Conservation (phyloP, 441 rosid species). For the Syzygium malaccense region DNA sequence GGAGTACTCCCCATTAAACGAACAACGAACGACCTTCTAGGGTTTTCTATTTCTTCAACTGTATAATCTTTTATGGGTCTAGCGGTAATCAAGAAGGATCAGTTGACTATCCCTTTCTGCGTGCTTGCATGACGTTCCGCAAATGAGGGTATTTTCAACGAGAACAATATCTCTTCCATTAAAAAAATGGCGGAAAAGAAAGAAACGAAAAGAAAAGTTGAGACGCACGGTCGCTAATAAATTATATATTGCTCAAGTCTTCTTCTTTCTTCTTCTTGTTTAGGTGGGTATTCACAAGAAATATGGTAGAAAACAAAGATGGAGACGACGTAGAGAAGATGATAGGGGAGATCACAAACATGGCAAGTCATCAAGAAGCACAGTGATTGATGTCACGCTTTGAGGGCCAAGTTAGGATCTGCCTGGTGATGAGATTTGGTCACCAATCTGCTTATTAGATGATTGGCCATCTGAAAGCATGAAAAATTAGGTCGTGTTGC, state of each 20-base stretch:
- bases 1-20: not conserved
- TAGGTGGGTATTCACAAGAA: not conserved
- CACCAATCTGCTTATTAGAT: not conserved
- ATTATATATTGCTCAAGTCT: not conserved
- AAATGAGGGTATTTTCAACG: conserved; percentile 24
- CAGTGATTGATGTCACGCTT: not conserved
- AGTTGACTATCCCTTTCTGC: not conserved
- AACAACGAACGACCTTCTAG: not conserved
- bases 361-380: not conserved
- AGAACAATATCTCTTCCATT: conserved; percentile 12
- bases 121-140: not conserved
- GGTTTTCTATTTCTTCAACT: not conserved
- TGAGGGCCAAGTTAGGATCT: not conserved
- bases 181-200: not conserved
- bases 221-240: not conserved
- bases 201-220: too few relatives aligned
- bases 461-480: not conserved
- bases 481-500: not conserved
- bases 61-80: not conserved
- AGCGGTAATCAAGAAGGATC: conserved; percentile 8
- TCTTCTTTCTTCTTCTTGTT: not conserved
- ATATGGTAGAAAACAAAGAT: too few relatives aligned
- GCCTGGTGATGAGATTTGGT: not conserved
- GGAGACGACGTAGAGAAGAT: not conserved
- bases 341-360: not conserved